Evolutionary conservation across 2,329 filamentous ascomycete species (phyloP), one percentile per base, ranked within the genome.

Genomic region (Stemphylium lycopersici): DNA sequence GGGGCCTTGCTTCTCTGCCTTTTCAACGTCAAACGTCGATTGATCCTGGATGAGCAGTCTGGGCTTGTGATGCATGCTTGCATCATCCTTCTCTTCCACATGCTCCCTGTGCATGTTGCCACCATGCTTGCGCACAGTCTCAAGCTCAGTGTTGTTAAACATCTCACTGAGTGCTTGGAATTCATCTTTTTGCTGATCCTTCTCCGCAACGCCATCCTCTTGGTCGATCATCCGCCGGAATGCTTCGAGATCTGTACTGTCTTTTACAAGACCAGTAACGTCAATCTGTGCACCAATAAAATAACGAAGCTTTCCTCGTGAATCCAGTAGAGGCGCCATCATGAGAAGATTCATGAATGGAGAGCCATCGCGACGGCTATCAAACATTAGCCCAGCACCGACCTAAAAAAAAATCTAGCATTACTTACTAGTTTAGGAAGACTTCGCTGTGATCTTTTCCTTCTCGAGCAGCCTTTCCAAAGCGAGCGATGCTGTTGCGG

Each of bases 341-440:
- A 90, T 90, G 20, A 91, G 79, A 2, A 92, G 79, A 57, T 91
- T 92, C 82, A 91, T 87, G 67, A 91, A 91, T 0, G 88, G 87
- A 0, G 87, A 89, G 0, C 89, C 89, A 63, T 91, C 89, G n/a
- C 88, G 84, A 29, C 88, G 84, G 66, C 83, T 85, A 33, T 47
- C 11, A 12, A 18, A 3, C 22, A n/a, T 66, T 56, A 65, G 55
- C n/a, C 13, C 22, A n/a, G 32, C 2, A 12, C 24, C 10, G 15
- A 26, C 16, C 32, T 16, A 20, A 33, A 13, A 26, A 26, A 22
- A 29, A 3, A n/a, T 12, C 6, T 12, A n/a, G 34, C 26, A 15
- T 13, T 10, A 73, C 81, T 66, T 76, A 85, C 82, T 90, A 93
- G 71, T 93, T 93, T 33, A 93, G 76, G 50, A 93, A 86, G 0